phyloP scores from a whole-genome alignment of 352 stramenopile genomes.

The Phytophthora sansomeana region DNA sequence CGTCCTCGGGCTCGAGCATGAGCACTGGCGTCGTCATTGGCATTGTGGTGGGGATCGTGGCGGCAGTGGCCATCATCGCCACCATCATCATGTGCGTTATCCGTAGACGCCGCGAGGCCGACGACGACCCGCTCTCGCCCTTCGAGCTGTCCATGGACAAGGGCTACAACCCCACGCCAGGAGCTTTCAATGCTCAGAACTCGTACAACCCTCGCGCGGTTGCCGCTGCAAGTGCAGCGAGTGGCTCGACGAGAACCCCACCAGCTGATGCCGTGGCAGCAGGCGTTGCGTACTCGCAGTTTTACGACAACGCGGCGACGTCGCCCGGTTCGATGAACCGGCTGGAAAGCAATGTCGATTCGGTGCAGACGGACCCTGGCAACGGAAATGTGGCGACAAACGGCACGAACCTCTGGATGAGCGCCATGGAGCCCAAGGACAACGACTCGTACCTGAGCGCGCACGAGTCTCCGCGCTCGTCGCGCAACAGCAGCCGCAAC shows the following conservation, averaged over 20 bases:
- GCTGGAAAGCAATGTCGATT: conserved; percentile 36
- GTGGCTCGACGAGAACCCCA: conserved; percentile 39
- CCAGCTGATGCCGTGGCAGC: conserved; percentile 48
- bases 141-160: conserved; percentile 91
- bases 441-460: conserved; percentile 76
- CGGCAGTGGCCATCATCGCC: conserved; percentile 61
- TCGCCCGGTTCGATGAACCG: conserved; percentile 54
- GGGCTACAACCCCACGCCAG: conserved; percentile 59
- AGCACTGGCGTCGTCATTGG: conserved; percentile 74
- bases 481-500: conserved; percentile 64
- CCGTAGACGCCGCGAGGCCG: conserved; percentile 58
- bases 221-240: conserved; percentile 27
- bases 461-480: conserved; percentile 56
- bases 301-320: conserved; percentile 75
- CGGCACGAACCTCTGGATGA: conserved; percentile 81
- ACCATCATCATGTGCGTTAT: conserved; percentile 66
- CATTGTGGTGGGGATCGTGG: conserved; percentile 76
- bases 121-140: conserved; percentile 82
- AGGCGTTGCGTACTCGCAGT: conserved; percentile 74
- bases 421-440: conserved; percentile 82
- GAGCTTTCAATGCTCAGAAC: conserved; percentile 45
- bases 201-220: conserved; percentile 50
- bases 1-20: conserved; percentile 53
- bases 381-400: conserved; percentile 32
- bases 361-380: conserved; percentile 28